Conservation (phyloP, 2,329 filamentous ascomycete species). For the Penicillium sp. region DNA sequence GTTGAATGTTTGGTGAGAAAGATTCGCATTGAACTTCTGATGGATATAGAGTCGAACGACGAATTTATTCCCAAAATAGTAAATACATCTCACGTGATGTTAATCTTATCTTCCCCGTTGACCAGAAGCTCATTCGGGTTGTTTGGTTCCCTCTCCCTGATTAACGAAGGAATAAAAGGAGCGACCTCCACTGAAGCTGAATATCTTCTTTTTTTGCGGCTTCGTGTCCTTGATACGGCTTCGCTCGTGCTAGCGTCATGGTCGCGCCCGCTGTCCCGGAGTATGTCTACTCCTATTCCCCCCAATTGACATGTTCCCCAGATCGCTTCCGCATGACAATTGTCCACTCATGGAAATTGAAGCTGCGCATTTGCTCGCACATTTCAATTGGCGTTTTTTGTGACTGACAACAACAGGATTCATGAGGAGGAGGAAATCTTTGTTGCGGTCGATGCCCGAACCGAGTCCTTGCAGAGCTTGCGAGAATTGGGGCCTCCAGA, state of each 20-base stretch:
- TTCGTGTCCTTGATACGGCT: slow-evolving; percentile 5
- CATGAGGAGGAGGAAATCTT: slow-evolving; percentile 86
- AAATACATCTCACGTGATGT: no score
- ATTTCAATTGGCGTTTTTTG: background rate
- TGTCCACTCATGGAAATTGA: slow-evolving; percentile 4
- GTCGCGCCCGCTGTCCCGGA: slow-evolving; percentile 70
- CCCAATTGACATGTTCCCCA: slow-evolving; percentile 27
- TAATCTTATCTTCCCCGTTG: no score
- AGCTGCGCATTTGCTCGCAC: slow-evolving; percentile 3
- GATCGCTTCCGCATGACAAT: slow-evolving; percentile 20
- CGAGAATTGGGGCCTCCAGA: slow-evolving; percentile 94
- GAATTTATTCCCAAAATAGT: no score
- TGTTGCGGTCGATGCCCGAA: slow-evolving; percentile 81
- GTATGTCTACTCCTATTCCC: slow-evolving; percentile 46
- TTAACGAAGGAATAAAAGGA: no score
- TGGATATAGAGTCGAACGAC: no score
- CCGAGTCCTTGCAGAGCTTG: slow-evolving; percentile 76
- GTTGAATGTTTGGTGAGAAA: no score
- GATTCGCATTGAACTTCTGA: no score
- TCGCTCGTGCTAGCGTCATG: slow-evolving; percentile 48
- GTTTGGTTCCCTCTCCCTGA: slow-evolving; percentile 8
- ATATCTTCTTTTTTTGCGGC: no score
- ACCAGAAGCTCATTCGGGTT: slow-evolving; percentile 18
- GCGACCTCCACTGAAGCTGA: no score
- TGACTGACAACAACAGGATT: slow-evolving; percentile 55